Base-by-base conservation (phyloP, 2,329 filamentous ascomycete genomes). In the Apiospora hydei region DNA sequence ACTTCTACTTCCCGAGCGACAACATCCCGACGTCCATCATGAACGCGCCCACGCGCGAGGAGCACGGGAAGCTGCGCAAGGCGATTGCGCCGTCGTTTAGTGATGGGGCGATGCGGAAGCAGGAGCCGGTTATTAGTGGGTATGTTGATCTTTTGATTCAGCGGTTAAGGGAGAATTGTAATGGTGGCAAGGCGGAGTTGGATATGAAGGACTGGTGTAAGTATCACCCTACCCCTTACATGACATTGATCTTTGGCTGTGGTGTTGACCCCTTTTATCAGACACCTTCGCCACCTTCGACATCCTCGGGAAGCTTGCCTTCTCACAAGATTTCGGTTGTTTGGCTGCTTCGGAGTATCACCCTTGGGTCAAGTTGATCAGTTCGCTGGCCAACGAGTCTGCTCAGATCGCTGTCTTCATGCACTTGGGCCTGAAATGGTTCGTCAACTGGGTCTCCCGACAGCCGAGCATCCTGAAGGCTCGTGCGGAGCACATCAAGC, bases 351-450 rank as follows among this genome's bases (percentile, higher is more conserved):
- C 66, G 1, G 44, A 51, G 26, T 69, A 61, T 24, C 70, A 69
- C 34, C 70, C 70, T 24, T 73, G 72, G 72, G 67, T 73, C 34
- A 64, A 64, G 57, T 10, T 64, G 34, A 64, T 64, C 34, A 64
- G 57, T 34, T 64, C 57, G 30, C 8, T 64, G 30, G 57, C 57
- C 57, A 64, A 64, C 34, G 57, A 64, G 2, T 64, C 57, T 14
- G 57, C 57, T n/a, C 57, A 64, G 21, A 64, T 64, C 21, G 57
- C 57, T 2, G 57, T 64, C 10, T 64, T 64, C 4, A 64, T 64
- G 57, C 57, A 64, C 18, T 14, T 64, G 57, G 57, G 57, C 10
- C 57, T 64, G 34, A 64, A 64, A 21, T 64, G 57, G 57, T 64
- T 64, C 34, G 57, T 64, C 57, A 64, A 64, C 10, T 64, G 57